Evolutionary conservation across 2,329 filamentous ascomycete species (phyloP).

Genomic region (Dactylonectria macrodidyma): DNA sequence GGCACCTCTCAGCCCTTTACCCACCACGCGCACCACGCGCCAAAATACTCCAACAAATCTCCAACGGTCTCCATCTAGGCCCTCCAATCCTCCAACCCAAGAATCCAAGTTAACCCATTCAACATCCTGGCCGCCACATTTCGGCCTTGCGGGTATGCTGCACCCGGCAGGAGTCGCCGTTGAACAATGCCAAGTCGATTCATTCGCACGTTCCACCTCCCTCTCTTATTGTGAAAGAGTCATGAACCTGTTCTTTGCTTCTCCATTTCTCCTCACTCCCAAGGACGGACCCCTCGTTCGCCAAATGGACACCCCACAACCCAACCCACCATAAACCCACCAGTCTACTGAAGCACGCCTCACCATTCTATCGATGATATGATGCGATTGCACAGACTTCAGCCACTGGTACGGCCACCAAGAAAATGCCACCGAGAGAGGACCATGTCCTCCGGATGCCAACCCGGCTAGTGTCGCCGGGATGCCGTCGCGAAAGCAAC

Average conservation of each 20-base stretch:
- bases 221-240: not conserved
- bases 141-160: not conserved
- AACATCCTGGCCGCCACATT: not conserved
- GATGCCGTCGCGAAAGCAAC: too few relatives aligned
- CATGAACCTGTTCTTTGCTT: not conserved
- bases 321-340: not conserved
- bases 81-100: not conserved
- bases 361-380: constrained; percentile 10
- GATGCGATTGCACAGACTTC: not conserved
- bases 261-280: not conserved
- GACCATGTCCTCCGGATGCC: not conserved
- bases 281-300: not conserved
- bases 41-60: not conserved
- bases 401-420: not conserved
- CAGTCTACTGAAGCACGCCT: not conserved
- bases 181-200: not conserved
- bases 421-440: not conserved
- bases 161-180: not conserved
- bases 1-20: constrained; percentile 4
- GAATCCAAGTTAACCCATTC: not conserved
- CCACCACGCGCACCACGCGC: not conserved
- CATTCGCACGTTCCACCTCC: not conserved
- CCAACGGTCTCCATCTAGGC: constrained; percentile 2
- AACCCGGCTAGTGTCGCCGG: constrained; percentile 1
- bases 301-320: not conserved